Evolutionary conservation across 2,329 filamentous ascomycete genomes (phyloP).

Genomic region (Fusarium agapanthi): DNA sequence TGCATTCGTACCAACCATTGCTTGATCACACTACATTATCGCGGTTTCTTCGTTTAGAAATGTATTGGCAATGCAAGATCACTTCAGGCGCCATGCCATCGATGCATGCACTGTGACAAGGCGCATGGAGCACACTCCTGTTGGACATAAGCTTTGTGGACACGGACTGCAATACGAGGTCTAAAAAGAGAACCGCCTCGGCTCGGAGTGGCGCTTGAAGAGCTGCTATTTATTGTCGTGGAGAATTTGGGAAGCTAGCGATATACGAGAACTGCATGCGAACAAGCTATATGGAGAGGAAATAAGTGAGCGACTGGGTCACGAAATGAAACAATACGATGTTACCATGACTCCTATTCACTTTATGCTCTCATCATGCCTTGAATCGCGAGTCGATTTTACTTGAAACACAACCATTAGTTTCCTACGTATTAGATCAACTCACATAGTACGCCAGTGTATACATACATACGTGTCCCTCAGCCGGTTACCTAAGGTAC

Average conservation of each 20-base stretch:
- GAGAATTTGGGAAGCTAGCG: constrained; percentile 6
- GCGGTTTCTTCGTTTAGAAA: constrained; percentile 2
- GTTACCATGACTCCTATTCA: neutral
- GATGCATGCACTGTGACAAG: neutral
- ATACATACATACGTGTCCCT: neutral
- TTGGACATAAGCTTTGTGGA: constrained; percentile 20
- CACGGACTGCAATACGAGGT: constrained; percentile 35
- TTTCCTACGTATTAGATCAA: neutral
- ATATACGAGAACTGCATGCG: constrained; percentile 1
- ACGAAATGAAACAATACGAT: neutral
- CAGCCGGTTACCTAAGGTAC: neutral
- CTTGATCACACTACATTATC: neutral
- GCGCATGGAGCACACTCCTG: constrained; percentile 8
- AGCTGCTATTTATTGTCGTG: constrained; percentile 7
- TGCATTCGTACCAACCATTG: neutral
- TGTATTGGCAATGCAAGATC: constrained; percentile 1
- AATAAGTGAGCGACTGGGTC: neutral
- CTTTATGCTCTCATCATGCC: neutral
- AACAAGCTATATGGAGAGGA: neutral
- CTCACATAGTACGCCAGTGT: neutral
- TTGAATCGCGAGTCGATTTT: neutral
- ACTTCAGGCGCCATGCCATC: constrained; percentile 1
- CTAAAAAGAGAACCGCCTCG: constrained; percentile 15
- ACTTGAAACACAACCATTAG: neutral
- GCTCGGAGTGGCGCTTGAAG: neutral